A percentile compares a stretch with the other conserved stretches of the same genome.
Conservation (phyloP, 2,329 filamentous ascomycete species). For the Paraphaeosphaeria sporulosa region DNA sequence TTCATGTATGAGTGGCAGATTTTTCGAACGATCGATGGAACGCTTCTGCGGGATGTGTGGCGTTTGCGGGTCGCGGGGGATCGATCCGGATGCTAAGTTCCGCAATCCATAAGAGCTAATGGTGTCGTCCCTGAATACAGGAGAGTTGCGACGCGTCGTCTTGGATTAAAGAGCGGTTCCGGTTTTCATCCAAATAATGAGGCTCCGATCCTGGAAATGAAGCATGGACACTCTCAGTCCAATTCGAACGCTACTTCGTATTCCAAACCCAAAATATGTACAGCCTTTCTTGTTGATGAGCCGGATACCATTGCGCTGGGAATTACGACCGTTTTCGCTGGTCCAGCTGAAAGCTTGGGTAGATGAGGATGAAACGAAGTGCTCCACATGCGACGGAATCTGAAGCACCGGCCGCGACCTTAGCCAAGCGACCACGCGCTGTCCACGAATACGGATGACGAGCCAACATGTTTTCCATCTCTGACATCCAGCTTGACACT, state of each 20-base stretch:
- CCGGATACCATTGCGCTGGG: background rate
- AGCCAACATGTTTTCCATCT: background rate
- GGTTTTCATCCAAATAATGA: background rate
- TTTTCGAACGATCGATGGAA: conserved; percentile 1
- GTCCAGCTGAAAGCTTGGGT: conserved; percentile 1
- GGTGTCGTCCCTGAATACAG: background rate
- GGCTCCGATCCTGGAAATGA: background rate
- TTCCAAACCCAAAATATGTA: background rate
- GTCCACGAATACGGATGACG: conserved; percentile 3
- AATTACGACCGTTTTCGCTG: background rate
- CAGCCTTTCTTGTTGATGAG: background rate
- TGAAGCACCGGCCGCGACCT: conserved; percentile 10
- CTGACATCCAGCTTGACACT: background rate
- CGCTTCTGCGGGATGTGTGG: background rate
- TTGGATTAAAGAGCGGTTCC: background rate
- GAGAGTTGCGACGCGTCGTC: background rate
- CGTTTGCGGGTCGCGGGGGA: conserved; percentile 1
- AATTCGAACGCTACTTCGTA: background rate
- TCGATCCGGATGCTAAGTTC: background rate
- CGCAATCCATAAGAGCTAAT: background rate
- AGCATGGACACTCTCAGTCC: background rate
- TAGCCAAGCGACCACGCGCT: background rate
- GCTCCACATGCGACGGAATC: conserved; percentile 7
- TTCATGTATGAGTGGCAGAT: background rate
- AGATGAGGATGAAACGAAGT: conserved; percentile 2